Base-by-base conservation (phyloP, 148 eudicot species). In the Euryodendron excelsum region DNA sequence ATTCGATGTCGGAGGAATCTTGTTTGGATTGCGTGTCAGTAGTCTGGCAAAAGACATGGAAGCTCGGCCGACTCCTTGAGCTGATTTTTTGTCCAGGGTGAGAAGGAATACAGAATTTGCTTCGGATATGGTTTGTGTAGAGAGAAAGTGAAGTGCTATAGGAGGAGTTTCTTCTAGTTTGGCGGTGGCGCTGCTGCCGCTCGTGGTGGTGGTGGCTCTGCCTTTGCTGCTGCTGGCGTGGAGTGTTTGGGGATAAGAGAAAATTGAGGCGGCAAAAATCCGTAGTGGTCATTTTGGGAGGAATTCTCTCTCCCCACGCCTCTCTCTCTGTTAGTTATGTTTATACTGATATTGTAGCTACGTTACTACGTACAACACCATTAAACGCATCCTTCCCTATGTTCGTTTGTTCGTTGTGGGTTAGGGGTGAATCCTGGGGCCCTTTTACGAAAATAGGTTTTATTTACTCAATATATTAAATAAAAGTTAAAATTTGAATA, bases 11-110 rank as follows among this genome's bases (percentile, higher is more conserved):
- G 45, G 89, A 74, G 68, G 80, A 58, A 62, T 48, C 78, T 63
- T 82, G 80, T 45, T 72, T 73, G 41, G 87, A 61, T 47, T 89
- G 82, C 63, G 84, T 61, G 37, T 77, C 85, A 28, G 86, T 76
- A 56, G 89, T 73, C 68, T 81, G 90, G 82, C 86, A 84, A 34
- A 56, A 69, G 28, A 90, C 69, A 11, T 65, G 77, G 21, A 78
- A 68, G 36, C 78, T 61, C 17, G 80, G 82, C 20, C 62, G 72
- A 48, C 27, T 41, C 77, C 25, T n/a, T 37, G 56, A 55, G 55
- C 25, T 66, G 39, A 45, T 55, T 50, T 52, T 15, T 9, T 21
- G 31, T 65, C 39, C 55, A 12, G 58, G 20, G 15, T 28, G 33
- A 25, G 70, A 65, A 72, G 61, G 34, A 27, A 21, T 7, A 34